Evolutionary conservation across 345 rosid genomes (phyloP).

Genomic region (Litchi chinensis): DNA sequence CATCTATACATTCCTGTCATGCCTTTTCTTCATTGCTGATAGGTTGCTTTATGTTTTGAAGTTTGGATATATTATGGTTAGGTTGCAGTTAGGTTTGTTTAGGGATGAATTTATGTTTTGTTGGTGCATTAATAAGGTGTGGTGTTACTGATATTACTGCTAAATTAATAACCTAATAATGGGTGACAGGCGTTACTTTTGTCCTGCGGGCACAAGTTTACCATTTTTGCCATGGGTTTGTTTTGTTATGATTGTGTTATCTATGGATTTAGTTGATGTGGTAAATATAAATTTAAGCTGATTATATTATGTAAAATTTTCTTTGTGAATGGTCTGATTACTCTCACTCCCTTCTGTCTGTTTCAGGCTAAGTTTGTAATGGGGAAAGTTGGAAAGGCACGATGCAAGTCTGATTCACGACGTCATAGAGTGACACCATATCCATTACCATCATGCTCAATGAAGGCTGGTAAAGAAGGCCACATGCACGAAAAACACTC

Average conservation of each 20-base stretch:
- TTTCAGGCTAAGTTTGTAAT: slow-evolving; percentile 38
- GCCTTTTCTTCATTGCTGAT: background rate
- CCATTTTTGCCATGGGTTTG: background rate
- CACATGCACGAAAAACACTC: slow-evolving; percentile 29
- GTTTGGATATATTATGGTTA: background rate
- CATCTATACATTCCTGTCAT: background rate
- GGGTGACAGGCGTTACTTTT: background rate
- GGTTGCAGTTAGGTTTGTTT: background rate
- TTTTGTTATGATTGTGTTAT: background rate
- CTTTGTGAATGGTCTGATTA: slow-evolving; percentile 9
- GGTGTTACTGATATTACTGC: background rate
- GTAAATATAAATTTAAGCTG: background rate
- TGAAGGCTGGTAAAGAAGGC: slow-evolving; percentile 37
- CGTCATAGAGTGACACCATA: slow-evolving; percentile 29
- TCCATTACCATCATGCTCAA: slow-evolving; percentile 39
- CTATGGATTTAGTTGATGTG: background rate
- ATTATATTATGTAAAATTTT: background rate
- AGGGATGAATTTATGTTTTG: background rate
- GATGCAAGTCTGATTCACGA: slow-evolving; percentile 30
- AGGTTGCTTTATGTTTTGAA: background rate
- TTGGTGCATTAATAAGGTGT: background rate
- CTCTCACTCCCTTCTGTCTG: background rate
- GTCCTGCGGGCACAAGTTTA: background rate
- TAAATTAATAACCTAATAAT: background rate
- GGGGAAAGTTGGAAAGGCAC: slow-evolving; percentile 56